Percentiles rank a stretch among this genome's conserved stretches.
phyloP scores from a whole-genome alignment of 2,329 filamentous ascomycete species.

The Ascocoryne sarcoides region DNA sequence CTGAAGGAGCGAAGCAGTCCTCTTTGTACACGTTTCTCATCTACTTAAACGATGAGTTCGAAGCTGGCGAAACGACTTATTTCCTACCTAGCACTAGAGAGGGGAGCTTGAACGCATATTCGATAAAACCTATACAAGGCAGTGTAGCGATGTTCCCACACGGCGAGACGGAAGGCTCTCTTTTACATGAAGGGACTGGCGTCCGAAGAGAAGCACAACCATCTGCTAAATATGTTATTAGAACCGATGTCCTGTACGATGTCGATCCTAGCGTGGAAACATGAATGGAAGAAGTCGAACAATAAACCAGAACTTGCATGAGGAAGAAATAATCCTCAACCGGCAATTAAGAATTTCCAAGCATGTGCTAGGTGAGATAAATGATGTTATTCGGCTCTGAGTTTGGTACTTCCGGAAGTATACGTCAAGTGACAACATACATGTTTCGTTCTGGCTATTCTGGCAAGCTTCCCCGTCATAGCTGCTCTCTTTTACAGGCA shows the following conservation, averaged over 20 bases:
- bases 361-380: no score
- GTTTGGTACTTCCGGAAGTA: no score
- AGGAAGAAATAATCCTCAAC: no score
- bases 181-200: constrained; percentile 63
- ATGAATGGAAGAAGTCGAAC: no score
- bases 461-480: no score
- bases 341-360: no score
- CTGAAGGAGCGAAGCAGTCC: constrained; percentile 49
- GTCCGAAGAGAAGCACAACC: constrained; percentile 52
- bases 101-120: constrained; percentile 60
- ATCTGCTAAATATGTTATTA: constrained; percentile 56
- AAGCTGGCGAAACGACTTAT: constrained; percentile 63
- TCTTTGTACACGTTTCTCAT: constrained; percentile 62
- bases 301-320: no score
- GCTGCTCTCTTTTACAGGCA: no score
- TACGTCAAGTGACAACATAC: no score
- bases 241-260: constrained; percentile 65
- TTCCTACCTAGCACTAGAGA: constrained; percentile 57
- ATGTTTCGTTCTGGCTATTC: no score
- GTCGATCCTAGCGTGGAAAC: constrained; percentile 31
- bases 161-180: constrained; percentile 54
- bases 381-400: no score
- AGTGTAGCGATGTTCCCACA: constrained; percentile 62
- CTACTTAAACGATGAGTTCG: constrained; percentile 64
- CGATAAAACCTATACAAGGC: constrained; percentile 60